These are phyloP conservation scores for Blastobotrys buckinghamii DNA, from an alignment of 1,139 yeast genomes.

Conservation along the genomic window DNA sequence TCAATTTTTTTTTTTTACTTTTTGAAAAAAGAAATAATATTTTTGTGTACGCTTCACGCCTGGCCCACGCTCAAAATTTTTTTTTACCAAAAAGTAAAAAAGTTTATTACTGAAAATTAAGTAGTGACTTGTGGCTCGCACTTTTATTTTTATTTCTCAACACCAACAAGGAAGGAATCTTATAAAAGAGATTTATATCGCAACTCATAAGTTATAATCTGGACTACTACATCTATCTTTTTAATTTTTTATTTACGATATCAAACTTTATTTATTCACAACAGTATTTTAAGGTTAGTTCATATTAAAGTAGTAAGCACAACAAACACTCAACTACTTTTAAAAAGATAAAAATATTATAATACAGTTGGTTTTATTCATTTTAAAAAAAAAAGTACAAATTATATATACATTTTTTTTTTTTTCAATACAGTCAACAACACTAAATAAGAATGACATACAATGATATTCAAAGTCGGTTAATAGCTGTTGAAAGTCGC, in stretches of 20 bases:
- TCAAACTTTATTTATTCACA: neutral
- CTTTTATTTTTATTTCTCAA: neutral
- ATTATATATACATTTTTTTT: too few species aligned
- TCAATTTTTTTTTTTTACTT: too few species aligned
- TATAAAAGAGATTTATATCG: neutral
- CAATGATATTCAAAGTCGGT: constrained; percentile 4
- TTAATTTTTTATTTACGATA: neutral
- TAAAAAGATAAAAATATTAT: too few species aligned
- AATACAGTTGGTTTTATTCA: too few species aligned
- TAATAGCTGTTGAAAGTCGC: constrained; percentile 6
- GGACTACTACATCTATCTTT: too few species aligned
- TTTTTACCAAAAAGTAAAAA: too few species aligned
- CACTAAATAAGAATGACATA: neutral
- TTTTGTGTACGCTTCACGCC: too few species aligned
- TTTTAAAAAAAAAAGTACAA: neutral
- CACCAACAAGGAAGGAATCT: neutral
- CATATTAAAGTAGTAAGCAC: too few species aligned
- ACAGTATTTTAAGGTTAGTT: neutral
- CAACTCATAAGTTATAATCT: neutral
- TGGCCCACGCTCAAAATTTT: too few species aligned
- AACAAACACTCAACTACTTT: too few species aligned
- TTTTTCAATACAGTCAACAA: neutral
- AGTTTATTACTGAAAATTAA: neutral
- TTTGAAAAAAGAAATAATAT: too few species aligned
- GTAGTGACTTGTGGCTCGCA: neutral